phyloP scores from a whole-genome alignment of 2,329 filamentous ascomycete species.

The Arthrobotrys sphaeroides region DNA sequence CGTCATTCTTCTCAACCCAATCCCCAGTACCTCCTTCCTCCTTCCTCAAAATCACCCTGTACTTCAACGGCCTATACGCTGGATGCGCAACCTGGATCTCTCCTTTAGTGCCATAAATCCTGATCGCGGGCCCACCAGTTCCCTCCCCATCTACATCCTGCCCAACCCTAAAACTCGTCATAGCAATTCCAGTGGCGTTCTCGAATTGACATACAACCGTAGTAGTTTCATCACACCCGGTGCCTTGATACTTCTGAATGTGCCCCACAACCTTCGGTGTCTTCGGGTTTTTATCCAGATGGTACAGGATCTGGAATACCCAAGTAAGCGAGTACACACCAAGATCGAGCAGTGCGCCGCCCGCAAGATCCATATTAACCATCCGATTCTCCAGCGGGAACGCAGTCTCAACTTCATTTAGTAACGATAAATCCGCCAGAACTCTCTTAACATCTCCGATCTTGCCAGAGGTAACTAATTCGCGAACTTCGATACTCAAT shows the following conservation, averaged over 20 bases:
- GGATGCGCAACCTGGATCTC: conserved; percentile 83
- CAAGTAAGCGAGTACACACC: conserved; percentile 90
- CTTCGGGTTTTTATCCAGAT: conserved; percentile 74
- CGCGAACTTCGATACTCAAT: conserved; percentile 77
- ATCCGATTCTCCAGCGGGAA: conserved; percentile 75
- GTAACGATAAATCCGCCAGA: conserved; percentile 70
- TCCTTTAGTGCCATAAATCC: conserved; percentile 81
- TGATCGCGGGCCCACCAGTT: conserved; percentile 73
- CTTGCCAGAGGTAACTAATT: conserved; percentile 69
- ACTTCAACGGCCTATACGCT: conserved; percentile 74
- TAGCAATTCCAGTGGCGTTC: conserved; percentile 76
- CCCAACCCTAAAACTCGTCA: conserved; percentile 71
- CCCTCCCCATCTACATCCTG: conserved; percentile 71
- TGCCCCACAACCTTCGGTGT: conserved; percentile 76
- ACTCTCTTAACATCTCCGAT: conserved; percentile 72
- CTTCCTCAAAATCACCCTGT: conserved; percentile 70
- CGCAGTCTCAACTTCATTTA: conserved; percentile 70
- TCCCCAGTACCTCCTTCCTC: conserved; percentile 64
- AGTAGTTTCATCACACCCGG: conserved; percentile 81
- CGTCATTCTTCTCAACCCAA: conserved; percentile 61
- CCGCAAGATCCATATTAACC: conserved; percentile 81
- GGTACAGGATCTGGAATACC: conserved; percentile 89
- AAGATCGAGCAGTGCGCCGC: conserved; percentile 82
- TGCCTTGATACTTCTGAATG: conserved; percentile 75
- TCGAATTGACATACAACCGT: conserved; percentile 81